Evolutionary conservation across 2,329 filamentous ascomycete genomes (phyloP), one percentile per base, ranked within the genome.

Genomic region (Keithomyces neogunnii): DNA sequence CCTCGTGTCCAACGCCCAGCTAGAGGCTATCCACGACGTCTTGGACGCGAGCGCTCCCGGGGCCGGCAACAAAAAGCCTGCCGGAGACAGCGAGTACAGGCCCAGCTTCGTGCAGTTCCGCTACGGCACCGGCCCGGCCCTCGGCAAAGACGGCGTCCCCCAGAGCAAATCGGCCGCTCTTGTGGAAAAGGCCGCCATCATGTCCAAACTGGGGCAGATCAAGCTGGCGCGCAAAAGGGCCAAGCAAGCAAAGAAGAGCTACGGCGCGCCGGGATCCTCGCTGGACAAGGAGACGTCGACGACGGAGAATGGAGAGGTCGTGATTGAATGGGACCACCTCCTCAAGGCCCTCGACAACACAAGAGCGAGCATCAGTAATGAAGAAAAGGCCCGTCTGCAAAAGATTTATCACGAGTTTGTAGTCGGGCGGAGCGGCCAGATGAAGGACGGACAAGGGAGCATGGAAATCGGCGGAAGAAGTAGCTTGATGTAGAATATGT

Each of bases 21-120:
- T 99, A 5, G 92, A 97, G 71, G 93, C 93, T 31, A 96, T 99
- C 57, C 93, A 99, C 64, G 91, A 96, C 59, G 84, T 95, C 2
- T 79, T 99, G 0, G 85, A 69, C 44, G 61, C 64, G 4, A 82
- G 50, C 81, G 85, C 56, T 4, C 57, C 60, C 31, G 40, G 7
- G 74, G 82, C 43, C 30, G 62, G 60, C 8, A 51, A 32, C 56
- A 63, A 26, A 56, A 63, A 68, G 52, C 48, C 55, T 51, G 57
- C 57, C 51, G 58, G 60, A 48, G 48, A 60, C 13, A 62, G 59
- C 46, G 19, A 19, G 19, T 62, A 65, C 40, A 63, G 66, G 28
- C 73, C 72, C 48, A 81, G 81, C 56, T 91, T 91, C 62, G 78
- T 90, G 13, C 88, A 95, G 64, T 96, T 96, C 73, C 83, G 86